Base-by-base conservation (phyloP, 129 eudicot species). In the Cynara cardunculus region DNA sequence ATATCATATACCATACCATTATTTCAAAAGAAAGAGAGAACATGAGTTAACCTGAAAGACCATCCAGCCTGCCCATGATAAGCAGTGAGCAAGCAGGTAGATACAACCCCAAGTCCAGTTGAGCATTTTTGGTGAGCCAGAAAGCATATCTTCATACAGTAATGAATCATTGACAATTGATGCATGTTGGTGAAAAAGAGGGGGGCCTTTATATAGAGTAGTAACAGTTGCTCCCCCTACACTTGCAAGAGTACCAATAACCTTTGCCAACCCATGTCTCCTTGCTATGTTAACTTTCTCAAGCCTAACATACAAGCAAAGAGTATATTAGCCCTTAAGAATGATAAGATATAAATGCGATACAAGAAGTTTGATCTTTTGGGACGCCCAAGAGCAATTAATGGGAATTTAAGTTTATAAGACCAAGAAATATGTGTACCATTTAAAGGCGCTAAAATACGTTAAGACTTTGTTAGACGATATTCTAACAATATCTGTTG, bases 21-120 rank as follows among this genome's bases (percentile, higher is more conserved):
- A 24, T 7, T 26, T n/a, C 24, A 21, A 19, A 32, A 11, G 12
- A n/a, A 28, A 13, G 13, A 12, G 37, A 25, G 66, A 16, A 26
- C 7, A 3, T 22, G 49, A 46, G 61, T 35, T 16, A 56, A 93
- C 98, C 96, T 93, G 98, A 91, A 91, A 88, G 80, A 93, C 96
- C 96, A 93, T 91, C 96, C 96, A 93, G 72, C 92, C 96, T 72
- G 98, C 96, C 98, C 98, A 93, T 13, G 94, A 91, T 80, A 93
- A 86, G 86, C 98, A 93, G 80, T 93, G 98, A 53, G 89, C 94
- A 72, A 93, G 87, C 13, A 89, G 78, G 80, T 86, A 93, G n/a
- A 93, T 81, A 83, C 96, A 93, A 18, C 98, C 98, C 92, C 86
- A 89, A 24, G 94, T 89, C 92, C 93, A 89, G 82, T 84, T 86